Conservation (phyloP, 2,329 filamentous ascomycete genomes). For the Alternaria infectoria region DNA sequence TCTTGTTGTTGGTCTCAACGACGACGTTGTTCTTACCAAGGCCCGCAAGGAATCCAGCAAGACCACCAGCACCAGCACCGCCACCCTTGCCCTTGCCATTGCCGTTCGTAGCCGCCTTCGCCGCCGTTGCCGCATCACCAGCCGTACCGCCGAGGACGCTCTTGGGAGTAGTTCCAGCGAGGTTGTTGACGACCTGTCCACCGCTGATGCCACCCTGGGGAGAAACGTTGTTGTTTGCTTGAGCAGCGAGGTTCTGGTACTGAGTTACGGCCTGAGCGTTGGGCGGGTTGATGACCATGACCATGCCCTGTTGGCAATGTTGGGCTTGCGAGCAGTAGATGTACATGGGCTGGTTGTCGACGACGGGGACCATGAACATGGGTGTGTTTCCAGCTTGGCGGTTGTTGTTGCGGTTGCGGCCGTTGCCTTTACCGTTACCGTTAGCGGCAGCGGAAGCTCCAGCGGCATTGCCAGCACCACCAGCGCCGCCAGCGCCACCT, state of each 20-base stretch:
- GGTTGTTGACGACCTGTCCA: conserved; percentile 27
- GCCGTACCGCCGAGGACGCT: conserved; percentile 17
- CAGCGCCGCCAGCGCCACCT: conserved; percentile 17
- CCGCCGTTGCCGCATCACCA: conserved; percentile 10
- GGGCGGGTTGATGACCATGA: conserved; percentile 70
- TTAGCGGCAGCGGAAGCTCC: conserved; percentile 14
- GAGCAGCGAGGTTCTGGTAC: conserved; percentile 31
- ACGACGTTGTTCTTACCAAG: neutral
- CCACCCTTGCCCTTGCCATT: neutral
- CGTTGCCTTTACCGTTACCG: conserved; percentile 15
- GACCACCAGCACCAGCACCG: neutral
- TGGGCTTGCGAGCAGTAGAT: conserved; percentile 72
- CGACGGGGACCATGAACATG: conserved; percentile 37
- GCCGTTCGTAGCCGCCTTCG: neutral
- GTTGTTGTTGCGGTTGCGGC: conserved; percentile 28
- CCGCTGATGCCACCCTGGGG: conserved; percentile 29
- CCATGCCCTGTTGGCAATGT: conserved; percentile 77
- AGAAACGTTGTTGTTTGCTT: conserved; percentile 34
- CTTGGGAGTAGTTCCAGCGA: conserved; percentile 29
- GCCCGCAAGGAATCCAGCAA: neutral
- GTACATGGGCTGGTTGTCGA: conserved; percentile 70
- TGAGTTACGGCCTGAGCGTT: conserved; percentile 29
- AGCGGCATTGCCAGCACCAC: conserved; percentile 11
- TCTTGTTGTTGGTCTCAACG: neutral
- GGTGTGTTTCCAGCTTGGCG: conserved; percentile 31